Conservation (phyloP, 768 basidiomycete species). For the Dacryopinax spathularia region DNA sequence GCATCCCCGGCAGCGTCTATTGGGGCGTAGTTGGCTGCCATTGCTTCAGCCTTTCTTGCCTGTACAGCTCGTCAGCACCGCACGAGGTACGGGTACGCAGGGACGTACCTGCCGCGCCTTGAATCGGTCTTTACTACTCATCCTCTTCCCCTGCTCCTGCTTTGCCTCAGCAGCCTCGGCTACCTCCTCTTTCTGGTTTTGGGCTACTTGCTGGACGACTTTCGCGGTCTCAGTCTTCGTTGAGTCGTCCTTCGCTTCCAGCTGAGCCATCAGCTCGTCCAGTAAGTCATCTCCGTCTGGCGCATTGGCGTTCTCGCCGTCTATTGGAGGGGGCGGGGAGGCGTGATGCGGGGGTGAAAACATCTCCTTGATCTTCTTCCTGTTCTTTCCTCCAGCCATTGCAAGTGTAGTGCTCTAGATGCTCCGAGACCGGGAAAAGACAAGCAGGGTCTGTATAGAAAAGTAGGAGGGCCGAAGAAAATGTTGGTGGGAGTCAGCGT, state of each 20-base stretch:
- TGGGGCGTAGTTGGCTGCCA: constrained; percentile 39
- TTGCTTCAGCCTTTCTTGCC: constrained; percentile 57
- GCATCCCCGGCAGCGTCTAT: constrained; percentile 48
- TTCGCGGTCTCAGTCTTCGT: constrained; percentile 37
- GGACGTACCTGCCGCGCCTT: constrained; percentile 52
- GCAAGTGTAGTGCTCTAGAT: not conserved
- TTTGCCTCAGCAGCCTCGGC: constrained; percentile 27
- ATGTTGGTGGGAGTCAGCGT: too few species aligned
- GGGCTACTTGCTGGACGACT: constrained; percentile 31
- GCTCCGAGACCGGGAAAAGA: not conserved
- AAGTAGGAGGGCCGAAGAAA: too few species aligned
- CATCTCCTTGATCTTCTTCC: constrained; percentile 41
- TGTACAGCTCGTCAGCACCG: constrained; percentile 19
- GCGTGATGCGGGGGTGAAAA: constrained; percentile 20
- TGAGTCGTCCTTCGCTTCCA: constrained; percentile 47
- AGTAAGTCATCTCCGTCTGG: constrained; percentile 44
- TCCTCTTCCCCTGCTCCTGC: constrained; percentile 25
- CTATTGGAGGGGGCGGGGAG: constrained; percentile 21
- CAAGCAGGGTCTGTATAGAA: too few species aligned
- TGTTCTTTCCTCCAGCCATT: constrained; percentile 31
- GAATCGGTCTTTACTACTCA: constrained; percentile 43
- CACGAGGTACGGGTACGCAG: not conserved
- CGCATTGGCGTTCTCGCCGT: constrained; percentile 13
- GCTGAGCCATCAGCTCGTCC: constrained; percentile 61
- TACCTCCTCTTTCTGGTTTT: constrained; percentile 26